These are phyloP conservation scores for Castanea mollissima DNA, from an alignment of 306 rosid genomes.

Conservation along the genomic window DNA sequence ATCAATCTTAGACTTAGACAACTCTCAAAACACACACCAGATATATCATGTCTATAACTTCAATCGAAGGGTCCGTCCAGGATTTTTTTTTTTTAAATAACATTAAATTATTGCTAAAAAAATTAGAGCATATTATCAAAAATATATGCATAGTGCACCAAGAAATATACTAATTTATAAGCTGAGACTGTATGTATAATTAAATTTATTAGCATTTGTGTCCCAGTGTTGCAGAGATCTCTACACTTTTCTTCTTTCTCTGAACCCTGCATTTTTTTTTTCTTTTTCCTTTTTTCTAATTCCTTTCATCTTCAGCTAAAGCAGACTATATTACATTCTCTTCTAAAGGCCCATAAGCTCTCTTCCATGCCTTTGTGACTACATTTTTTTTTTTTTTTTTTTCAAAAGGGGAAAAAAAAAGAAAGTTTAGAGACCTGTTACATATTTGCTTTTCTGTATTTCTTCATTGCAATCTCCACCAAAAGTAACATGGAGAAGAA, in stretches of 20 bases:
- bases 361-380: slow-evolving; percentile 19
- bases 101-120: background rate
- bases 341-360: slow-evolving; percentile 18
- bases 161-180: background rate
- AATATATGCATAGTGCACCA: background rate
- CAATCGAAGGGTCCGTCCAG: background rate
- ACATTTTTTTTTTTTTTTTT: background rate
- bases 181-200: slow-evolving; percentile 13
- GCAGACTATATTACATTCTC: slow-evolving; percentile 17
- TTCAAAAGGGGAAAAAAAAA: background rate
- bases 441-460: slow-evolving; percentile 24
- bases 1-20: background rate
- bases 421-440: slow-evolving; percentile 10
- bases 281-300: slow-evolving; percentile 2
- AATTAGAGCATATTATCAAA: background rate
- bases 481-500: slow-evolving; percentile 18
- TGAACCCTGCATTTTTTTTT: background rate
- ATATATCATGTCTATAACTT: background rate
- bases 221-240: slow-evolving; percentile 18
- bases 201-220: slow-evolving; percentile 15
- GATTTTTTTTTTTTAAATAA: background rate
- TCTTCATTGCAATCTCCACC: slow-evolving; percentile 23
- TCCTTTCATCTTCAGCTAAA: slow-evolving; percentile 17
- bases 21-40: background rate
- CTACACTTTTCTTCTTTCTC: slow-evolving; percentile 14